A percentile compares a stretch with the other conserved stretches of the same genome.
Evolutionary conservation across 2,329 filamentous ascomycete species (phyloP).

Genomic region (Gliomastix tumulicola): DNA sequence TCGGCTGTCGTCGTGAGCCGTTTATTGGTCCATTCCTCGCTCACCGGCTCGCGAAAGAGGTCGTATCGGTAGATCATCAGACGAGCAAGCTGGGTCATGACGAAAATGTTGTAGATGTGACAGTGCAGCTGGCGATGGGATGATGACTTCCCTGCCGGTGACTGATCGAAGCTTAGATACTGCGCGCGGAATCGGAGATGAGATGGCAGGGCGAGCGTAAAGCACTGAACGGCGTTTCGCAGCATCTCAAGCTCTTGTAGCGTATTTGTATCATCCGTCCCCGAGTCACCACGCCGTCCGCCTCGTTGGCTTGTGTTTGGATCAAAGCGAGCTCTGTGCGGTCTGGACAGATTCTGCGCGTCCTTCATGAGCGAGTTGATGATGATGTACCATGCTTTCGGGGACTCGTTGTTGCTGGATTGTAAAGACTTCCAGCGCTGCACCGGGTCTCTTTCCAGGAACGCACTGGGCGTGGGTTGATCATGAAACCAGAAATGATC

Average conservation of each 20-base stretch:
- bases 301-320: no score
- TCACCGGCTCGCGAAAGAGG: constrained; percentile 13
- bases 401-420: constrained; percentile 18
- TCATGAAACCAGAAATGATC: constrained; percentile 23
- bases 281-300: no score
- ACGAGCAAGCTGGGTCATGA: constrained; percentile 23
- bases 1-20: no score
- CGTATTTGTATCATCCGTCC: constrained; percentile 6
- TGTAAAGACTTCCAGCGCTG: constrained; percentile 21
- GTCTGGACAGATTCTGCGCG: constrained; percentile 22
- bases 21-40: no score
- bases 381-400: constrained; percentile 29
- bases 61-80: constrained; percentile 24
- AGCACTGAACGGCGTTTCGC: constrained; percentile 20
- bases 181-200: constrained; percentile 18
- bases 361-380: constrained; percentile 29
- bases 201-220: constrained; percentile 17
- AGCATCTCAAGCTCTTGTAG: constrained; percentile 17
- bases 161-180: constrained; percentile 16
- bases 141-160: constrained; percentile 2
- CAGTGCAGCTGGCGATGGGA: constrained; percentile 15
- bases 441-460: constrained; percentile 18
- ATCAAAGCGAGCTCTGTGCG: constrained; percentile 11
- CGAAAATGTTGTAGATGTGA: constrained; percentile 20
- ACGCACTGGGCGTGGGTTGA: constrained; percentile 14